Base-by-base conservation (phyloP, 2,329 filamentous ascomycete genomes). In the Cadophora sp. region DNA sequence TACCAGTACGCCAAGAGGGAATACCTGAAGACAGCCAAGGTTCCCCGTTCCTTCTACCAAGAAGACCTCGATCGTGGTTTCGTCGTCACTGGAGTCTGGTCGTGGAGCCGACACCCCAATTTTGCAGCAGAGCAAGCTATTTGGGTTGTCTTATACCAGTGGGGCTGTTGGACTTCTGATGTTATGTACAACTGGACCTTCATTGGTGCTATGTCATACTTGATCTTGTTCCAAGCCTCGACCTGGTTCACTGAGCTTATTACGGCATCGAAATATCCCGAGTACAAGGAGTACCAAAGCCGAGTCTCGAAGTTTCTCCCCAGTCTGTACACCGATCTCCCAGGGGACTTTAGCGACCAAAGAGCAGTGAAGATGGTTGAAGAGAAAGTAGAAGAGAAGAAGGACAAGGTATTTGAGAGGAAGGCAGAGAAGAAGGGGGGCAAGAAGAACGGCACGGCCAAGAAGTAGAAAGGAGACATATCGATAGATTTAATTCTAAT, bases 1-100 rank as follows among this genome's bases (percentile, higher is more conserved):
- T 99, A 89, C 81, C 94, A 99, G 78, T 81, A 81, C 18, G 94
- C 94, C 59, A 98, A 97, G 81, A 81, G 86, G 55, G 78, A 87
- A 51, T 98, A 97, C 79, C 86, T 87, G 69, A 83, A 87, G 69
- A 90, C 89, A 1, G 92, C 88, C 59, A 91, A 91, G 76, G 84
- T 95, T 3, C 88, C 92, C 0, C 78, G 80, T 5, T 84, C 81
- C 24, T 94, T 85, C 78, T 85, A 83, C 0, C 88, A 90, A 72
- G 87, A 88, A 68, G 93, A 97, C 63, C 86, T 99, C 30, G 93
- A 97, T 71, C 91, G 95, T 45, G 96, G 96, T 50, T 99, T 99
- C 80, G 85, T 92, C 71, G 91, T 92, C 9, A 88, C 85, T 4
- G 96, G 96, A 0, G 83, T 99, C 8, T 99, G 92, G 90, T 90